Base-by-base conservation (phyloP, 1,284 basidiomycete genomes). In the Rhodotorula sp. region DNA sequence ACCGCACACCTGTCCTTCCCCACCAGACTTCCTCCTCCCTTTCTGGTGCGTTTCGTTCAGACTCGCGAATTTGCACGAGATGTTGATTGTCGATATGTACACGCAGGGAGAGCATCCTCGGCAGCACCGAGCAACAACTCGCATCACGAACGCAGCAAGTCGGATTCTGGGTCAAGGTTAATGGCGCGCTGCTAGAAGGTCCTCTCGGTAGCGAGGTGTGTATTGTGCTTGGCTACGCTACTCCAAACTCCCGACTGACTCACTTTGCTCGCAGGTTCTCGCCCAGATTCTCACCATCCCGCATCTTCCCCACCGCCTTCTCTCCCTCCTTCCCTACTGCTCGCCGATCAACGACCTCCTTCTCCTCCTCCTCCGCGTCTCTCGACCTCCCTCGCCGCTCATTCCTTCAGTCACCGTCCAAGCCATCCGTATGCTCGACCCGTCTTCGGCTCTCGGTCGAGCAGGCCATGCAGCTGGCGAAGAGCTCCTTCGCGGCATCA, bases 401-500 rank as follows among this genome's bases (percentile, higher is more conserved):
- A 71, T 77, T 67, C 78, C 74, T 78, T 47, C 64, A 17, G 13
- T 64, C 30, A 66, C 64, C 69, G 83, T 97, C 62, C 91, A 92
- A 11, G 86, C 88, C 48, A 86, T 97, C 82, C 86, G 88, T 56
- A 85, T 98, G 51, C 86, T 97, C 68, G 87, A 87, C 74, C 85
- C 94, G 29, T 86, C 98, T 24, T 91, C 93, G 0, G 93, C 96
- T 0, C 80, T 72, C 55, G 72, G 85, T 17, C 83, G 87, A 27
- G 89, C 94, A 71, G 87, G 91, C 68, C 95, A 99, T 81, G 86
- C 87, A 36, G 89, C 94, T 59, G 91, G 93, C 44, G 86, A 93
- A 1, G 96, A 99, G 72, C 86, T 98, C 61, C 87, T 99, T 78
- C 96, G 96, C 81, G 90, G 90, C 64, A 93, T 98, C 75, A 94